Evolutionary conservation across 257 asterid genomes (phyloP), one percentile per base, ranked within the genome.

Genomic region (Solanum pinnatisectum): DNA sequence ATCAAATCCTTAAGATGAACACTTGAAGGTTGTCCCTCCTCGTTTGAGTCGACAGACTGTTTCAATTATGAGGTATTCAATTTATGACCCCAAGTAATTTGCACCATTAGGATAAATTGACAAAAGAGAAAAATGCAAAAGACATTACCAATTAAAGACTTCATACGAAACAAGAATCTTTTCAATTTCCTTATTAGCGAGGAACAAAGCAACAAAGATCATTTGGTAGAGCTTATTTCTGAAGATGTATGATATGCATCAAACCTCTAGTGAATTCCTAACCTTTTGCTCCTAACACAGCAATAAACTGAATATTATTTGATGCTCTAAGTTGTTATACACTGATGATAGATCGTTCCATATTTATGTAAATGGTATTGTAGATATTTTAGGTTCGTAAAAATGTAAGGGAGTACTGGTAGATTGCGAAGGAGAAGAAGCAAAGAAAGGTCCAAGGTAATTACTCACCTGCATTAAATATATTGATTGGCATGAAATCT

Each of bases 1-100:
- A 95, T 87, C 90, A 96, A 91, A 91, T 95, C 98, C 89, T 91
- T 92, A 88, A 93, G 92, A 76, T 93, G 92, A 86, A 91, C 79
- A 85, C 91, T 90, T 49, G 96, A 84, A 86, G 90, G 89, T 84
- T 92, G 92, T 81, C 91, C 93, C 88, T 89, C 93, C 86, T 88
- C 97, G 87, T 92, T 93, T 87, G 90, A 89, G 83, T 86, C 87
- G 89, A 91, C 84, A 82, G 95, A 87, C 99, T 97, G 95, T 90
- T 90, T 82, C 65, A 87, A 89, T 83, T 70, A 93, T 83, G 90
- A 92, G 88, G 89, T 87, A 73, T 89, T 87, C 72, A 72, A 78
- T 87, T 65, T 87, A 89, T 36, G 84, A 84, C 85, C 88, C 88
- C 89, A 91, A 84, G 84, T 76, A 77, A 25, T 85, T 32, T 90